Evolutionary conservation across 2,329 filamentous ascomycete species (phyloP).

Genomic region (Paraconiothyrium brasiliense): DNA sequence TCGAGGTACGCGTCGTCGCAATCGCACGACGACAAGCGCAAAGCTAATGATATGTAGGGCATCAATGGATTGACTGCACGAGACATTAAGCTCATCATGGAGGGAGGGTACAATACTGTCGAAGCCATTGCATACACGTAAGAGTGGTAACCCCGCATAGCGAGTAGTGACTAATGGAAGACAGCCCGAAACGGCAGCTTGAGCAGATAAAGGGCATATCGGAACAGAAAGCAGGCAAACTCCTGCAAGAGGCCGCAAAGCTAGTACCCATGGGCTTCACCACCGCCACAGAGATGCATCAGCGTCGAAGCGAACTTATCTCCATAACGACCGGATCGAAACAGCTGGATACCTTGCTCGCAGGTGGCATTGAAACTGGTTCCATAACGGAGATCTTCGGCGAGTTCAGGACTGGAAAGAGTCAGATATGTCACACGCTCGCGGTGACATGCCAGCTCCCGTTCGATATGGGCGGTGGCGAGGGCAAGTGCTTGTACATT

Average conservation of each 20-base stretch:
- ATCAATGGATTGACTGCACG: slow-evolving; percentile 89
- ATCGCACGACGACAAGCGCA: background rate
- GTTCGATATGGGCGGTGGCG: slow-evolving; percentile 98
- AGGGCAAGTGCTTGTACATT: slow-evolving; percentile 98
- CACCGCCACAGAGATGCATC: slow-evolving; percentile 98
- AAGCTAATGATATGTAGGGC: slow-evolving; percentile 66
- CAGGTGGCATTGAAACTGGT: slow-evolving; percentile 94
- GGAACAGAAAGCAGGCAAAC: slow-evolving; percentile 92
- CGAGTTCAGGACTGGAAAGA: slow-evolving; percentile 97
- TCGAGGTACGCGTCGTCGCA: slow-evolving; percentile 73
- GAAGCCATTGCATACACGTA: slow-evolving; percentile 95
- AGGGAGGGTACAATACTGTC: slow-evolving; percentile 94
- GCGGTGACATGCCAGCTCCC: slow-evolving; percentile 97
- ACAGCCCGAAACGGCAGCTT: slow-evolving; percentile 73
- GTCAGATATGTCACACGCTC: slow-evolving; percentile 98
- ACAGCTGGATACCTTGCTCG: slow-evolving; percentile 92
- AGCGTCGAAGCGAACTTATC: slow-evolving; percentile 93
- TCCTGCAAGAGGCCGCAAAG: slow-evolving; percentile 93
- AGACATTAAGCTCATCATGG: slow-evolving; percentile 91
- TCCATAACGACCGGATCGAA: slow-evolving; percentile 98
- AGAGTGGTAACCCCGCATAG: slow-evolving; percentile 30
- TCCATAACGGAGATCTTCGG: slow-evolving; percentile 98
- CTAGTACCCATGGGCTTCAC: slow-evolving; percentile 99
- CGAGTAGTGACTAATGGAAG: slow-evolving; percentile 31
- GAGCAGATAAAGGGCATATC: slow-evolving; percentile 99